Base-by-base conservation (phyloP, 2,329 filamentous ascomycete genomes). In the Penicillium vulpinum region DNA sequence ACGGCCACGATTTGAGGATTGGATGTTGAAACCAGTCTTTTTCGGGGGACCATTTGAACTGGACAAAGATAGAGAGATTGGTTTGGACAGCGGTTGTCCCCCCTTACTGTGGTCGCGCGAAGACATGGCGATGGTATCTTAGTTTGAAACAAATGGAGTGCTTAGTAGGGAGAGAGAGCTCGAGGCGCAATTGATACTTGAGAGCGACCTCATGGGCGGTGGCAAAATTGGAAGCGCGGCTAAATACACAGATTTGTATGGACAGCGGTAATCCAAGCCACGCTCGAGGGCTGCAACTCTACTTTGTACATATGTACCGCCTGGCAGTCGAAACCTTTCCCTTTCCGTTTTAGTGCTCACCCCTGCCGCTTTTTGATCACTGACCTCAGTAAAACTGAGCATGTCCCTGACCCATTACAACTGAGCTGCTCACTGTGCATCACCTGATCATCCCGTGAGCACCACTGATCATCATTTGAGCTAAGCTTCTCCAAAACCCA, bases 51-150 rank as follows among this genome's bases (percentile, higher is more conserved):
- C 71, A 16, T 73, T 70, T 31, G 74, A 66, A 18, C 63, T 64
- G 36, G 74, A 69, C 10, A 80, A 65, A 0, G 79, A 77, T 43
- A 81, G 64, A 6, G 75, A 75, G 36, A 78, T 75, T 53, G 69
- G 71, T 62, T 75, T 79, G 0, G 56, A 38, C 1, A 18, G 22
- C 3, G 22, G 22, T 24, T 46, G 9, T 7, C 38, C 26, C 16
- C 39, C 39, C 15, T 54, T 40, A 15, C 51, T 53, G 13, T 43
- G 48, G 31, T 60, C 46, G 18, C 38, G 60, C 39, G 62, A 59
- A 45, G 65, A 57, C 63, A 65, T 67, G 67, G 40, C 41, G 45
- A 52, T 43, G 35, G 21, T 50, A 29, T 26, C 16, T 15, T 41
- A 21, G 18, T 49, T 28, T 44, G 16, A 18, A 33, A n/a, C 49